Percentiles rank a stretch among this genome's conserved stretches.
phyloP scores from a whole-genome alignment of 345 rosid genomes.

The Eucalyptus pumila region DNA sequence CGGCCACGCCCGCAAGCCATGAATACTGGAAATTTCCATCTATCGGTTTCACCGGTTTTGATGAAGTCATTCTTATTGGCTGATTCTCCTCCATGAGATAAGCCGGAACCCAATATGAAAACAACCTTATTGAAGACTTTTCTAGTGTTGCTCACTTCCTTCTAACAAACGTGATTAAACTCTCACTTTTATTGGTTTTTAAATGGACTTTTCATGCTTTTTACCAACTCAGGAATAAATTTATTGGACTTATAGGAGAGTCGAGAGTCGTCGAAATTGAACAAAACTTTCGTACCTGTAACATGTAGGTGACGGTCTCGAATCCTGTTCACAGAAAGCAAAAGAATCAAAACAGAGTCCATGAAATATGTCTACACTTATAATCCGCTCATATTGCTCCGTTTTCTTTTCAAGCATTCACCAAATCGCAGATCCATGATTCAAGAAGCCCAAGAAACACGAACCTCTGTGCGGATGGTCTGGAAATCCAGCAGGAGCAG shows the following conservation, averaged over 20 bases:
- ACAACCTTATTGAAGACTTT: neutral
- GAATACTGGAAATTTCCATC: neutral
- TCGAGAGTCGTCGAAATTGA: neutral
- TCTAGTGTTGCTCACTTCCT: neutral
- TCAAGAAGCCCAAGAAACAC: neutral
- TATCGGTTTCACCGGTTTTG: neutral
- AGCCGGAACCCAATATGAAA: neutral
- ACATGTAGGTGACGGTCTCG: conserved; percentile 92
- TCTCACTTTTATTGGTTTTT: neutral
- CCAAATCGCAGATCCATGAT: neutral
- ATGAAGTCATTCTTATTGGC: neutral
- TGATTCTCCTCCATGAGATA: neutral
- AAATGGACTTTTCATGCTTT: neutral
- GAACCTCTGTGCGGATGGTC: conserved; percentile 97
- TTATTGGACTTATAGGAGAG: neutral
- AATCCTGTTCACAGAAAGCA: conserved; percentile 38
- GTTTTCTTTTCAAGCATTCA: neutral
- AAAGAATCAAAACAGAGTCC: neutral
- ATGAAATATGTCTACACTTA: neutral
- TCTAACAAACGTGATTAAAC: neutral
- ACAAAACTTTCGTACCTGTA: conserved; percentile 42
- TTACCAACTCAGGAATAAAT: neutral
- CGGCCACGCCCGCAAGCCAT: neutral
- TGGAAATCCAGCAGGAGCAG: conserved; percentile 86
- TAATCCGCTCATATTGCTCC: neutral